A percentile compares a stretch with the other conserved stretches of the same genome.
These are phyloP conservation scores for Neotropicomus parvogracilis DNA, from an alignment of 1,284 basidiomycete species.

Conservation along the genomic window DNA sequence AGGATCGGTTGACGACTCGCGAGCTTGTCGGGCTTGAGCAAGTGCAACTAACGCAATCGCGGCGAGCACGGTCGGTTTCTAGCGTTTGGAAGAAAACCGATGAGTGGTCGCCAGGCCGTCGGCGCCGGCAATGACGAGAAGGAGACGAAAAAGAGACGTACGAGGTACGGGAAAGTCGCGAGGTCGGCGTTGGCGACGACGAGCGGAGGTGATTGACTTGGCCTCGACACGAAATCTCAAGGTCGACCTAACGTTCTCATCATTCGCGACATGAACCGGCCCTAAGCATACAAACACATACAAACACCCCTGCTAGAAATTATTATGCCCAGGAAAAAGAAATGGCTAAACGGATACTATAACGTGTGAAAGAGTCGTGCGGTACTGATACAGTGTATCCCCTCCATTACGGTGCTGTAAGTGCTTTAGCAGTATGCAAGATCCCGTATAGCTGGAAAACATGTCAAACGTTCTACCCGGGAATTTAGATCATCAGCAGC, in stretches of 20 bases:
- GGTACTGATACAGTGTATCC: conserved; percentile 33
- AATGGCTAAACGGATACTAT: conserved; percentile 27
- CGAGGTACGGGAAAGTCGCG: conserved; percentile 13
- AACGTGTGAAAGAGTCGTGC: conserved; percentile 17
- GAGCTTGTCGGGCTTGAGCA: conserved; percentile 21
- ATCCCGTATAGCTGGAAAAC: conserved; percentile 21
- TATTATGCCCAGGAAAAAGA: background rate
- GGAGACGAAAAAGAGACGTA: conserved; percentile 17
- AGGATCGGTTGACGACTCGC: conserved; percentile 18
- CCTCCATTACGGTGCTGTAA: conserved; percentile 28
- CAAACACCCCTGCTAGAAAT: conserved; percentile 18
- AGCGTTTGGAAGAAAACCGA: conserved; percentile 16
- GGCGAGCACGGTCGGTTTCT: conserved; percentile 28
- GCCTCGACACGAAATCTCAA: conserved; percentile 28
- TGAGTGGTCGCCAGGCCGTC: conserved; percentile 18
- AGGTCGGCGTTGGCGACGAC: conserved; percentile 30
- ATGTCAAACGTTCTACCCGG: conserved; percentile 3
- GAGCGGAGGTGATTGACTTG: conserved; percentile 27
- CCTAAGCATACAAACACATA: conserved; percentile 34
- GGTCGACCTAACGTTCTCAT: conserved; percentile 14
- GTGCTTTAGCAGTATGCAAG: conserved; percentile 33
- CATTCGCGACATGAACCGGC: conserved; percentile 30
- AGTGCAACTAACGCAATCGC: conserved; percentile 27
- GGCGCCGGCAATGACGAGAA: background rate
- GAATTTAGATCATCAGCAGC: conserved; percentile 1